Conservation (phyloP, 495 filamentous ascomycete genomes). For the Chaetomidium leptoderma region DNA sequence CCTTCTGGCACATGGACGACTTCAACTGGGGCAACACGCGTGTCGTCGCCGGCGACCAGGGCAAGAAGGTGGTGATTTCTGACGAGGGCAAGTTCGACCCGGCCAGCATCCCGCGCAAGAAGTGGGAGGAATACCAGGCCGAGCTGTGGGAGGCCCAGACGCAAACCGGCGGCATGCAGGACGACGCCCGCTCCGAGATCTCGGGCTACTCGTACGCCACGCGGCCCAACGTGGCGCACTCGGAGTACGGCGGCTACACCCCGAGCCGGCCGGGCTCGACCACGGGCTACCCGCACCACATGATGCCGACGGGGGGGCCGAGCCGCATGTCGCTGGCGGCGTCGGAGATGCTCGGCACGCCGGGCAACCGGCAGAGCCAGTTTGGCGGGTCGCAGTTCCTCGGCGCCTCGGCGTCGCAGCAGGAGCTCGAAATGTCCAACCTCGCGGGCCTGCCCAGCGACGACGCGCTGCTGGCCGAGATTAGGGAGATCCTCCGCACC, state of each 20-base stretch:
- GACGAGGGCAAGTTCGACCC: conserved; percentile 99
- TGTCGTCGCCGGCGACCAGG: conserved; percentile 93
- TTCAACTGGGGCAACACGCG: conserved; percentile 98
- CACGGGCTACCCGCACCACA: conserved; percentile 50
- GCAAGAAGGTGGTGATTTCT: conserved; percentile 85
- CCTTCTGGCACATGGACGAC: conserved; percentile 99
- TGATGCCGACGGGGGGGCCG: conserved; percentile 18
- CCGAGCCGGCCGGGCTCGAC: conserved; percentile 71
- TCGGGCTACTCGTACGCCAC: conserved; percentile 91
- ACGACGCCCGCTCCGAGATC: conserved; percentile 81
- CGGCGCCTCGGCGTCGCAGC: conserved; percentile 39
- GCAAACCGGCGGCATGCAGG: conserved; percentile 38
- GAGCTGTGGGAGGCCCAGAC: conserved; percentile 96
- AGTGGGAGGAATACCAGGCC: conserved; percentile 97
- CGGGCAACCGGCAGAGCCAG: conserved; percentile 46
- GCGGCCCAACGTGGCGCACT: conserved; percentile 55
- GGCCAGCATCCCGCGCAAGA: conserved; percentile 85
- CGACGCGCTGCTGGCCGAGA: conserved; percentile 87
- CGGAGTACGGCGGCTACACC: conserved; percentile 56
- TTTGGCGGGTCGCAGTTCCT: conserved; percentile 47
- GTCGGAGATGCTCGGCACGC: conserved; percentile 57
- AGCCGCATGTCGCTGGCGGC: conserved; percentile 74
- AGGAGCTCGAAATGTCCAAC: conserved; percentile 67
- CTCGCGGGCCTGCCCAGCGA: conserved; percentile 70
- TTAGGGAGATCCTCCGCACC: conserved; percentile 82